Evolutionary conservation across 2,329 filamentous ascomycete species (phyloP).

Genomic region (Pseudopithomyces chartarum): DNA sequence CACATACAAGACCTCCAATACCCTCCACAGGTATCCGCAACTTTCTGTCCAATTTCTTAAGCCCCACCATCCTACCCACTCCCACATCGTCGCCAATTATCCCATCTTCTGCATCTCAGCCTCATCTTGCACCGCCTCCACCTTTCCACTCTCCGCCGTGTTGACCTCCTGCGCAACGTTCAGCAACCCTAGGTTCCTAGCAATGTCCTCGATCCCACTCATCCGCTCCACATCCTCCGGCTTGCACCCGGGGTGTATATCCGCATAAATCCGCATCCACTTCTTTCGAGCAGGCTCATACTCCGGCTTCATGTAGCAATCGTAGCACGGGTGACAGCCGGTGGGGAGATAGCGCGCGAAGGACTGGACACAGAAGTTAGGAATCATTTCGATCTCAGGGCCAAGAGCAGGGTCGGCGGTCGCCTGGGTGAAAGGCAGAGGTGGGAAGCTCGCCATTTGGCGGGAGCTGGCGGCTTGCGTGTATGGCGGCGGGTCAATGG

Average conservation of each 20-base stretch:
- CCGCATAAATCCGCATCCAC: constrained; percentile 25
- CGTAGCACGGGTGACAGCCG: constrained; percentile 27
- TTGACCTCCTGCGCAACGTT: constrained; percentile 13
- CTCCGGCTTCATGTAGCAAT: constrained; percentile 28
- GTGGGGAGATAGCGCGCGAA: constrained; percentile 21
- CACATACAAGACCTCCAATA: too few species aligned
- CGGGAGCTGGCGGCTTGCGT: not conserved
- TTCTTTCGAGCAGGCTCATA: constrained; percentile 14
- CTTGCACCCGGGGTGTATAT: constrained; percentile 20
- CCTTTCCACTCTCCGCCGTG: not conserved
- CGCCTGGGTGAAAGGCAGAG: not conserved
- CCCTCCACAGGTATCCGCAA: too few species aligned
- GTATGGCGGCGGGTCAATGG: not conserved
- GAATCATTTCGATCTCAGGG: not conserved
- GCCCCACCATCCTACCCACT: too few species aligned
- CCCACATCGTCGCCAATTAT: too few species aligned
- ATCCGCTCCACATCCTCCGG: constrained; percentile 23
- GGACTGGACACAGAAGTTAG: constrained; percentile 25
- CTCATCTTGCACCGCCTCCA: not conserved
- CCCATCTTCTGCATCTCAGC: not conserved
- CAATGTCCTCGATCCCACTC: constrained; percentile 22
- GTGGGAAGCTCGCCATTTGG: not conserved
- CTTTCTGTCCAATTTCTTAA: too few species aligned
- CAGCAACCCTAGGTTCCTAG: constrained; percentile 18
- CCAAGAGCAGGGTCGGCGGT: not conserved